Conservation (phyloP, 2,329 filamentous ascomycete species). For the Orbilia oligospora region DNA sequence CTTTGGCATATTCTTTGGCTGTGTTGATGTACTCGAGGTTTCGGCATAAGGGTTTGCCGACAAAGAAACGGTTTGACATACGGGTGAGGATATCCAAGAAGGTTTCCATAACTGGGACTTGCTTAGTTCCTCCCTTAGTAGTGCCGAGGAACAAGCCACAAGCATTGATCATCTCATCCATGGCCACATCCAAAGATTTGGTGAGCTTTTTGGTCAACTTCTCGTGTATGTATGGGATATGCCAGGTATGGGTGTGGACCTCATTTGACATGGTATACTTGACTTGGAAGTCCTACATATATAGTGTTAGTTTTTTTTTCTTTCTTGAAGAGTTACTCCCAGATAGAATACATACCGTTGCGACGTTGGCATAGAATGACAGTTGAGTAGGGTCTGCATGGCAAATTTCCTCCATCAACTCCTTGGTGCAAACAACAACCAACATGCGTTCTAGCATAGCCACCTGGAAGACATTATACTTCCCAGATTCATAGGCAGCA, state of each 20-base stretch:
- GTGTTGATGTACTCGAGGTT: constrained; percentile 57
- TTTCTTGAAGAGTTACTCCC: background rate
- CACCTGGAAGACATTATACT: constrained; percentile 52
- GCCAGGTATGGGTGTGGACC: constrained; percentile 50
- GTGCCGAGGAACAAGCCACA: constrained; percentile 46
- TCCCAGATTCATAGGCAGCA: constrained; percentile 43
- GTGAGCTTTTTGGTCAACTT: constrained; percentile 58
- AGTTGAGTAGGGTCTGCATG: constrained; percentile 41
- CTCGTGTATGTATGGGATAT: constrained; percentile 51
- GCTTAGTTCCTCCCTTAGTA: constrained; percentile 33
- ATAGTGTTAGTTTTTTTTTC: background rate
- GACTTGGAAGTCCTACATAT: constrained; percentile 57
- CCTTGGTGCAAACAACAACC: constrained; percentile 47
- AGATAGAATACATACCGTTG: constrained; percentile 27
- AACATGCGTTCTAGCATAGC: constrained; percentile 59
- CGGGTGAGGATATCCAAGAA: constrained; percentile 57
- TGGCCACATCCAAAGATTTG: constrained; percentile 49
- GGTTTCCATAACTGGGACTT: constrained; percentile 42
- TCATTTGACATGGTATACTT: constrained; percentile 55
- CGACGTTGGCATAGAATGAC: constrained; percentile 50
- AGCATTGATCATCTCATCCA: constrained; percentile 53
- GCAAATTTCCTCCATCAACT: constrained; percentile 51
- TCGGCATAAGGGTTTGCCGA: constrained; percentile 51
- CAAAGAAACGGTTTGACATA: constrained; percentile 56
- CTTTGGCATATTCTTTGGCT: constrained; percentile 55